A percentile compares a stretch with the other conserved stretches of the same genome.
Evolutionary conservation across 2,329 filamentous ascomycete species (phyloP).

Genomic region (Delphinella strobiligena): DNA sequence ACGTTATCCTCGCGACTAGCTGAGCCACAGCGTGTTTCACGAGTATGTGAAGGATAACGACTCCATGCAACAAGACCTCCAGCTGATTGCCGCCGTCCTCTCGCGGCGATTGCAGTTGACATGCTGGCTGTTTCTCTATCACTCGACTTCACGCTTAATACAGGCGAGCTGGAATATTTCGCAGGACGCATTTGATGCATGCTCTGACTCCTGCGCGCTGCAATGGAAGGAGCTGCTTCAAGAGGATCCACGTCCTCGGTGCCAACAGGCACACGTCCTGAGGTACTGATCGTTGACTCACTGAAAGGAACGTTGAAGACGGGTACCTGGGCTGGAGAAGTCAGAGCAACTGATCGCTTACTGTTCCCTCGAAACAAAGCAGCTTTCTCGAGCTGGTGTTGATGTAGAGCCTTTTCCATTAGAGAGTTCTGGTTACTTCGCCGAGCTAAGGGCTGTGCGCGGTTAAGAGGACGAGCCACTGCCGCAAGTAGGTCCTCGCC

Average conservation of each 20-base stretch:
- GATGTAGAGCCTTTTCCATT: conserved; percentile 21
- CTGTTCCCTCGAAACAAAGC: conserved; percentile 20
- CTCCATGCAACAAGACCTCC: conserved; percentile 28
- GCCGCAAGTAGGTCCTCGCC: conserved; percentile 13
- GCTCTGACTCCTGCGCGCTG: conserved; percentile 4
- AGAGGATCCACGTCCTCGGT: conserved; percentile 12
- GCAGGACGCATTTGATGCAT: conserved; percentile 3
- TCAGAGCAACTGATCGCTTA: conserved; percentile 13
- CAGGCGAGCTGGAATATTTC: neutral
- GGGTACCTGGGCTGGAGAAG: conserved; percentile 1
- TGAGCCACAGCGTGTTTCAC: conserved; percentile 26
- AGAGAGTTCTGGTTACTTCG: conserved; percentile 11
- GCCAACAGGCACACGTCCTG: neutral
- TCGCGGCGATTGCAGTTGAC: neutral
- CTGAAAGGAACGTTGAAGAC: conserved; percentile 13
- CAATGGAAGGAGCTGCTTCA: conserved; percentile 3
- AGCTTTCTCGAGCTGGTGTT: conserved; percentile 20
- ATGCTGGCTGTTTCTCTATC: conserved; percentile 2
- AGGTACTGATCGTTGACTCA: conserved; percentile 2
- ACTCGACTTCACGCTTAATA: neutral
- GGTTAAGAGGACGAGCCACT: conserved; percentile 8
- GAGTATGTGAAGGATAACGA: conserved; percentile 34
- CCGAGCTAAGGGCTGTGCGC: conserved; percentile 10
- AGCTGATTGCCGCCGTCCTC: conserved; percentile 9
- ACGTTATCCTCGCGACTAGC: conserved; percentile 28